Evolutionary conservation across 2,329 filamentous ascomycete species (phyloP), one percentile per base, ranked within the genome.

Genomic region (Diaporthe eres): DNA sequence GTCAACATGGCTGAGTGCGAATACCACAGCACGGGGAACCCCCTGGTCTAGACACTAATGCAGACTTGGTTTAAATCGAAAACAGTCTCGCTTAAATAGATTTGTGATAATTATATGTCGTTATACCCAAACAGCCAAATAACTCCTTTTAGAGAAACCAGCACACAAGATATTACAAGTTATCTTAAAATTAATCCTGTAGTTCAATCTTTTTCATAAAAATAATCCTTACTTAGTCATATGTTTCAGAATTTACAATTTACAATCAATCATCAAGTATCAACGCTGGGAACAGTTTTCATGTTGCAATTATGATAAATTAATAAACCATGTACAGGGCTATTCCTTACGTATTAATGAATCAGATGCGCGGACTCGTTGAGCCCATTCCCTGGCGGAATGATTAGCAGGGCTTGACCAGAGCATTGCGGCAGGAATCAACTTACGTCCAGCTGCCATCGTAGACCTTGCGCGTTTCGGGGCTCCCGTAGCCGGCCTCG

Each of bases 401-500:
- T 57, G 70, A 71, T 71, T 71, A 67, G 57, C 60, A 57, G 61
- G 63, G 19, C 49, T 34, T 47, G 55, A 74, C 79, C 72, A 79
- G 76, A 25, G 34, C 58, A 49, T 12, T 13, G 55, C 22, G 42
- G 31, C 15, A 31, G 25, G 47, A 15, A 25, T 13, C 39, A 17
- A 93, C 94, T 92, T 88, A 98, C 90, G 97, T 98, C 97, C 97
- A 99, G 84, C 96, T 98, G 65, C 97, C 97, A 83, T 99, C 97
- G 81, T 99, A 99, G 31, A 99, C 88, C 82, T 90, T 92, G 79
- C 94, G 91, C 73, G 90, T 90, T 77, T 92, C 89, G 0, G 90
- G 85, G 5, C 90, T 87, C 2, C 94, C 94, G 81, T 92, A 96
- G 1, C 92, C 93, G 31, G 96, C 95, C 83, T 95, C 92, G 42